phyloP scores from a whole-genome alignment of 352 stramenopile genomes.

The Phytophthora pseudosyringae region DNA sequence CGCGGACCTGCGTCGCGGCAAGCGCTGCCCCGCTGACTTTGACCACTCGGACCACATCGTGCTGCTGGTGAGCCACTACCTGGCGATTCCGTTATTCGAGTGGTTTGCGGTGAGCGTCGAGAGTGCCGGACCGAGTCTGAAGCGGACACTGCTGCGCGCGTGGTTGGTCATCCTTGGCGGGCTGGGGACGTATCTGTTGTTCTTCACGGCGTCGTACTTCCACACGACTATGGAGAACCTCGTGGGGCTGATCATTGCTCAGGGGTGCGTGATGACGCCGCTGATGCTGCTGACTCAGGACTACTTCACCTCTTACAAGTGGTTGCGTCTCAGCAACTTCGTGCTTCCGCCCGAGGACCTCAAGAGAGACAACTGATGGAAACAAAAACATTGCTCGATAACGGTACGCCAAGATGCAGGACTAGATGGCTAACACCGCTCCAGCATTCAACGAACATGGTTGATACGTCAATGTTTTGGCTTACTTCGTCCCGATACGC shows the following conservation, averaged over 20 bases:
- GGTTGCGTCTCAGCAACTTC: constrained; percentile 70
- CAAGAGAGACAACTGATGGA: constrained; percentile 34
- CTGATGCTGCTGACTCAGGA: constrained; percentile 74
- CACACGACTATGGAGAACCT: constrained; percentile 75
- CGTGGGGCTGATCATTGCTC: constrained; percentile 60
- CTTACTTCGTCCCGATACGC: background rate
- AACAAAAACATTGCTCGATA: background rate
- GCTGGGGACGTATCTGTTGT: constrained; percentile 61
- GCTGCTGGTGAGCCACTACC: constrained; percentile 74
- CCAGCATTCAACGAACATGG: constrained; percentile 23
- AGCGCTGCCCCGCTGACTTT: constrained; percentile 60
- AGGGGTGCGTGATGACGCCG: constrained; percentile 65
- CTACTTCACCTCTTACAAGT: constrained; percentile 46
- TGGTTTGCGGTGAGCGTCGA: constrained; percentile 75
- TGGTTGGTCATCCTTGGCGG: constrained; percentile 53
- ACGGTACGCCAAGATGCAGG: constrained; percentile 4
- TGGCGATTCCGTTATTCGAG: constrained; percentile 76
- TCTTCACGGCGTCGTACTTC: constrained; percentile 76
- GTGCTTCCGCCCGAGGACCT: constrained; percentile 50
- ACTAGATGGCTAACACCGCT: constrained; percentile 16
- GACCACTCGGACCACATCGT: constrained; percentile 86
- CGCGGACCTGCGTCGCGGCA: constrained; percentile 53
- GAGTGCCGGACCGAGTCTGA: constrained; percentile 43
- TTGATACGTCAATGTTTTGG: constrained; percentile 15
- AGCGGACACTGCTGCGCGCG: constrained; percentile 51